Evolutionary conservation across 257 asterid species (phyloP).

Genomic region (Gentiana dahurica): DNA sequence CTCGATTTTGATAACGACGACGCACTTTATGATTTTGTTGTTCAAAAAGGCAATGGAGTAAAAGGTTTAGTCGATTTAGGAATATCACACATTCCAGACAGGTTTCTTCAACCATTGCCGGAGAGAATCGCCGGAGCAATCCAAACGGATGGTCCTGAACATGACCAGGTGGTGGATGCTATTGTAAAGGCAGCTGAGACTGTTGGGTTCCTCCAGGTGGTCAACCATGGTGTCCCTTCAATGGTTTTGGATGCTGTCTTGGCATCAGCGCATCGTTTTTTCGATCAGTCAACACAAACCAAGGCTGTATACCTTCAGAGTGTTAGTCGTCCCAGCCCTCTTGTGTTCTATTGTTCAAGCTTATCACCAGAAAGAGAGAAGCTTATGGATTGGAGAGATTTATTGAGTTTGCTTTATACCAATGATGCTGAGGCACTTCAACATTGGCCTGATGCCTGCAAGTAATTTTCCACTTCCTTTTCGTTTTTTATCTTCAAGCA

Average conservation of each 20-base stretch:
- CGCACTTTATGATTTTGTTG: conserved; percentile 22
- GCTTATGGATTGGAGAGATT: conserved; percentile 38
- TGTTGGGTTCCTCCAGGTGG: conserved; percentile 28
- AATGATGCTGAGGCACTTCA: conserved; percentile 27
- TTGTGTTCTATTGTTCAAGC: conserved; percentile 27
- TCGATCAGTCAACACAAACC: conserved; percentile 14
- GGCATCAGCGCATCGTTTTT: conserved; percentile 17
- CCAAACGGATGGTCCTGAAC: conserved; percentile 18
- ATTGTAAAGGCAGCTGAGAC: conserved; percentile 22
- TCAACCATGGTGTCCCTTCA: conserved; percentile 26
- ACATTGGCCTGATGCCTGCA: conserved; percentile 29
- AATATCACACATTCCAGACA: conserved; percentile 15
- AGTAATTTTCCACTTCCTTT: conserved; percentile 9
- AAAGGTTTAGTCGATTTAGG: conserved; percentile 26
- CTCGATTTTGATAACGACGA: conserved; percentile 10
- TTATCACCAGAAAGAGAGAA: conserved; percentile 28
- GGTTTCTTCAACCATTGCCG: conserved; percentile 19
- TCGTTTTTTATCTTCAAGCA: conserved; percentile 9
- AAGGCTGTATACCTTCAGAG: conserved; percentile 22
- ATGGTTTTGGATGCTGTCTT: conserved; percentile 18
- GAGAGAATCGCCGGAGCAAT: conserved; percentile 13
- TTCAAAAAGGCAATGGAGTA: conserved; percentile 25
- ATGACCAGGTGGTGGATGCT: conserved; percentile 21
- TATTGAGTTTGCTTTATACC: conserved; percentile 29
- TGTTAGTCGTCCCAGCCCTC: background rate